phyloP scores from a whole-genome alignment of 2,329 filamentous ascomycete genomes.

The Hypoxylon sp. region DNA sequence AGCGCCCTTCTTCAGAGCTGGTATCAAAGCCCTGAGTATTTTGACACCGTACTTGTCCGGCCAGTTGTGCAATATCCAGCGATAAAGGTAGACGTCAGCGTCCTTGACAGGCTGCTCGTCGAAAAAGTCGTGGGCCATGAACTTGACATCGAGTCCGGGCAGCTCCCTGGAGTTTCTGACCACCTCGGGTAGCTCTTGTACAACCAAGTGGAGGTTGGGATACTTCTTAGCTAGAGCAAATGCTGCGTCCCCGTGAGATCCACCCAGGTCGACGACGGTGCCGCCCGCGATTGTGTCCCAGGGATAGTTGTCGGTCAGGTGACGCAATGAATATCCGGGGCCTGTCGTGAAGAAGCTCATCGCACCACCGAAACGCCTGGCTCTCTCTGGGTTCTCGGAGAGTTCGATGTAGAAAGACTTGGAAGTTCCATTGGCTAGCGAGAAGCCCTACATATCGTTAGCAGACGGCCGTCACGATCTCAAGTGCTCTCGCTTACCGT shows the following conservation, averaged over 20 bases:
- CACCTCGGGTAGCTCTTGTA: constrained; percentile 20
- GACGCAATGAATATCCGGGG: background rate
- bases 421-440: constrained; percentile 8
- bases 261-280: constrained; percentile 16
- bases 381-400: constrained; percentile 17
- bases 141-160: constrained; percentile 6
- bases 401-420: constrained; percentile 17
- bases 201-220: constrained; percentile 10
- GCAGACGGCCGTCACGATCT: background rate
- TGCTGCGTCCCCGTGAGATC: constrained; percentile 4
- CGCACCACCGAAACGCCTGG: constrained; percentile 14
- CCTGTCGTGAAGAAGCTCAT: constrained; percentile 16
- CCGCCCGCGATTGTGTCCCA: background rate
- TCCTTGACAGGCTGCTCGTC: constrained; percentile 48
- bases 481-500: background rate
- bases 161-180: constrained; percentile 4
- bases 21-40: constrained; percentile 40
- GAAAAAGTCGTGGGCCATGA: constrained; percentile 52
- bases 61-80: constrained; percentile 56
- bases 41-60: constrained; percentile 46
- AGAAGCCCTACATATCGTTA: constrained; percentile 15
- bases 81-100: constrained; percentile 52
- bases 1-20: constrained; percentile 4
- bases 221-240: constrained; percentile 4
- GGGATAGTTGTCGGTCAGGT: constrained; percentile 11